Evolutionary conservation across 179 eudicot genomes (phyloP).

Genomic region (Heliamphora pulchella): DNA sequence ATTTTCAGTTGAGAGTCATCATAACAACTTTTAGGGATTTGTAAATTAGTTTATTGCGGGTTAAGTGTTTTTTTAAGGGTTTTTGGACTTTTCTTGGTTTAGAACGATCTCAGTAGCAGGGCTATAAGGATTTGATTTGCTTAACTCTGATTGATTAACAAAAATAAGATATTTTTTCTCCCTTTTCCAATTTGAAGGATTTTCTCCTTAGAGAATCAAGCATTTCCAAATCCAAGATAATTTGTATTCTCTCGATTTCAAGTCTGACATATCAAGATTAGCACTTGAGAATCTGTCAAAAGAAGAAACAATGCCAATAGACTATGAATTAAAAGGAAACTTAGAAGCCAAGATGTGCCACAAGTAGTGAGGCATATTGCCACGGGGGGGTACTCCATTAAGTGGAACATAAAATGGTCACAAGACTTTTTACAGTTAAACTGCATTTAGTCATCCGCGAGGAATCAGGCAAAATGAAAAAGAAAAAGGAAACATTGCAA

Average conservation of each 20-base stretch:
- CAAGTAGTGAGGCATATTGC: neutral
- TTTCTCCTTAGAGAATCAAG: neutral
- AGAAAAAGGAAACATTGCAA: neutral
- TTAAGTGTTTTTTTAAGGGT: too few species aligned
- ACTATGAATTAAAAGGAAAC: neutral
- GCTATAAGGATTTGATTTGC: neutral
- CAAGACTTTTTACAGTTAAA: neutral
- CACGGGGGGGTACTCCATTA: neutral
- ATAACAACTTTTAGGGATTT: neutral
- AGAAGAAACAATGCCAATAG: conserved; percentile 8
- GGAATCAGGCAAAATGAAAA: neutral
- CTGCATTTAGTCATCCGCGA: neutral
- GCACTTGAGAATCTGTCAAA: neutral
- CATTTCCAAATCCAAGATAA: neutral
- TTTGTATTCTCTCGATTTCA: neutral
- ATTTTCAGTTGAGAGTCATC: neutral
- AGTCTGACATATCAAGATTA: neutral
- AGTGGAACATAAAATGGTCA: neutral
- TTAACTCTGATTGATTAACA: neutral
- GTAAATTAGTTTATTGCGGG: too few species aligned
- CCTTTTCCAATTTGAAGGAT: too few species aligned
- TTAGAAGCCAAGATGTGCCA: neutral
- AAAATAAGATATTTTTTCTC: neutral
- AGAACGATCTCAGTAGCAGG: neutral
- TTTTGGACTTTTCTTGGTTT: neutral